Conservation (phyloP, 1,139 yeast genomes). For the Candida neerlandica region DNA sequence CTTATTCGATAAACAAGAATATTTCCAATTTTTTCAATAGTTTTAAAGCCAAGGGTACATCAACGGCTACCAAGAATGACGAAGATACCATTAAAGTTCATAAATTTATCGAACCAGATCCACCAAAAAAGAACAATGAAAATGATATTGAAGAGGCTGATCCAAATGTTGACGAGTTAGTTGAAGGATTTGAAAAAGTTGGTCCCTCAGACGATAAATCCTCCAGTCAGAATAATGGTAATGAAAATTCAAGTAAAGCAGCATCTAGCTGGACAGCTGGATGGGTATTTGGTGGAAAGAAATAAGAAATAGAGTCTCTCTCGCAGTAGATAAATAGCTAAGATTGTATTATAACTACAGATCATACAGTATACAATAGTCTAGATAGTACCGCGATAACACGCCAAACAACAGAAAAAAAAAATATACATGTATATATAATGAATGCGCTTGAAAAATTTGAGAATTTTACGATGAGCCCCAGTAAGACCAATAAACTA, state of each 20-base stretch:
- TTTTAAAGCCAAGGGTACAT: conserved; percentile 21
- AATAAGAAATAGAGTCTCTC: conserved; percentile 14
- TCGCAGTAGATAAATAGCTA: background rate
- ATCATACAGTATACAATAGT: background rate
- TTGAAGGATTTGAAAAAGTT: conserved; percentile 16
- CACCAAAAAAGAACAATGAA: conserved; percentile 6
- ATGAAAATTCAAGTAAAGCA: conserved; percentile 8
- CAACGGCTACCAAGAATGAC: conserved; percentile 6
- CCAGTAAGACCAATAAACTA: background rate
- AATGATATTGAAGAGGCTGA: conserved; percentile 15
- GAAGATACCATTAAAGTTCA: conserved; percentile 18
- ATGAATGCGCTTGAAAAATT: background rate
- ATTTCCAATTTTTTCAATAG: conserved; percentile 31
- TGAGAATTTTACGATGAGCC: conserved; percentile 1
- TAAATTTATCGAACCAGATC: conserved; percentile 20
- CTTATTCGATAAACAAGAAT: conserved; percentile 17
- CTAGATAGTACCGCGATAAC: background rate
- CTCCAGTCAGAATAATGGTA: background rate
- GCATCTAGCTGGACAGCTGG: conserved; percentile 16
- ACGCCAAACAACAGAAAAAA: background rate
- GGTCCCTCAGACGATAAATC: conserved; percentile 5
- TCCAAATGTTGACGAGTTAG: conserved; percentile 13
- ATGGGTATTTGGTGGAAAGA: conserved; percentile 22
- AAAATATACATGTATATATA: no score
- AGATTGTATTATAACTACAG: background rate